Conservation (phyloP, 2,329 filamentous ascomycete genomes). For the Fusarium agapanthi region DNA sequence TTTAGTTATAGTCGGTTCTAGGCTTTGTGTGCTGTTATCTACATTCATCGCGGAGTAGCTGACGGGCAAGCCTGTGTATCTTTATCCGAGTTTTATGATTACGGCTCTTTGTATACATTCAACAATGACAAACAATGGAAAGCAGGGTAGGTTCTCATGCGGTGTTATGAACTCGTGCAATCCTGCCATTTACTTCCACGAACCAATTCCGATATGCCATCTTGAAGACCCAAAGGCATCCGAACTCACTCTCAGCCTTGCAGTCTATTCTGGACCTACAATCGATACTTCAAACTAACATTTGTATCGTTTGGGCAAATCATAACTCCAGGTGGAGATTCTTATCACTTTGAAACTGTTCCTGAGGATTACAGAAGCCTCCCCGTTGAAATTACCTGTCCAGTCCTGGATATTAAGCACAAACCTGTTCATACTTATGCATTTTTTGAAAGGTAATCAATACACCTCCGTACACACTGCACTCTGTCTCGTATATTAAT, state of each 20-base stretch:
- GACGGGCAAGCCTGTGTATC: not conserved
- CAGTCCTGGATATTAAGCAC: not conserved
- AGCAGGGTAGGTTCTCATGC: not conserved
- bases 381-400: not conserved
- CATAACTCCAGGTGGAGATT: too few species aligned
- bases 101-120: not conserved
- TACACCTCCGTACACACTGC: not conserved
- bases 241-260: not conserved
- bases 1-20: conserved; percentile 13
- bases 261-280: too few species aligned
- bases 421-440: not conserved
- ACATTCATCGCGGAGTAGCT: not conserved
- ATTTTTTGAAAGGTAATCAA: not conserved
- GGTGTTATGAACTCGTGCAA: not conserved
- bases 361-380: not conserved
- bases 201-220: too few species aligned
- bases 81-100: not conserved
- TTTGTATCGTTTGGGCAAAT: not conserved
- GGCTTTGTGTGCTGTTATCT: not conserved
- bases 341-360: not conserved
- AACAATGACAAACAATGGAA: not conserved
- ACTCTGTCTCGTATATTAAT: not conserved
- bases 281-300: too few species aligned
- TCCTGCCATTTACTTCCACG: too few species aligned
- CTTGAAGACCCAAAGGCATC: not conserved